Percentiles rank a stretch among this genome's conserved stretches.
phyloP scores from a whole-genome alignment of 1,139 yeast species.

The Scheffersomyces segobiensis region DNA sequence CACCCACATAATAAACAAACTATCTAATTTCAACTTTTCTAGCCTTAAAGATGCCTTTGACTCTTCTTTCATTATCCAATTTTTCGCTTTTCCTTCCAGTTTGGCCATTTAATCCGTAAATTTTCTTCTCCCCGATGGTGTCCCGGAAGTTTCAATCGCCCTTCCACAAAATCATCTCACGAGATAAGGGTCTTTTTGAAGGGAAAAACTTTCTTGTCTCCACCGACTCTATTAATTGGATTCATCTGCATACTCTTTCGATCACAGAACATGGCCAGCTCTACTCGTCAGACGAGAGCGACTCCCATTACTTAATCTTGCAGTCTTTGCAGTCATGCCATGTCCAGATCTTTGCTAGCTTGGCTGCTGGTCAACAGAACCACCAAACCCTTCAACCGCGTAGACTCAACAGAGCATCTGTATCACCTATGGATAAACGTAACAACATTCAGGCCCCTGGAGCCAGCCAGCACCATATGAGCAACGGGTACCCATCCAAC shows the following conservation, averaged over 20 bases:
- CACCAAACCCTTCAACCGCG: slow-evolving; percentile 11
- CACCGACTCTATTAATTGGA: slow-evolving; percentile 42
- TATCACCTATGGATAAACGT: not conserved
- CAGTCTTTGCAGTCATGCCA: slow-evolving; percentile 43
- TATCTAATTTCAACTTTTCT: not conserved
- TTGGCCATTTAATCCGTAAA: not conserved
- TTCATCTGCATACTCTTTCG: slow-evolving; percentile 29
- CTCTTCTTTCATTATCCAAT: not conserved
- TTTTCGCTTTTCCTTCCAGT: not conserved
- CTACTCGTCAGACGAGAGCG: slow-evolving; percentile 35
- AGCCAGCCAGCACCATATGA: not conserved
- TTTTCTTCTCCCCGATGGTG: not conserved
- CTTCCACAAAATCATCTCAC: slow-evolving; percentile 31
- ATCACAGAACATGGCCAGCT: slow-evolving; percentile 41
- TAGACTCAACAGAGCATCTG: slow-evolving; percentile 6
- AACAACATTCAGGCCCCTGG: not conserved
- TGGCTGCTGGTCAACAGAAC: slow-evolving; percentile 12
- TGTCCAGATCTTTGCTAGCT: slow-evolving; percentile 37
- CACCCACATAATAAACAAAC: not conserved
- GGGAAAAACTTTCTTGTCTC: slow-evolving; percentile 39
- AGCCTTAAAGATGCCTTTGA: not conserved
- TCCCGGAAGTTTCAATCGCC: slow-evolving; percentile 23
- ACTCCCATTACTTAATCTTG: slow-evolving; percentile 34
- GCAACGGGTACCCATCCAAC: slow-evolving; percentile 2
- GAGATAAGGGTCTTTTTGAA: slow-evolving; percentile 38